Percentiles rank a stretch among this genome's conserved stretches.
Conservation (phyloP, 768 basidiomycete genomes). For the Dentipellis sp. region DNA sequence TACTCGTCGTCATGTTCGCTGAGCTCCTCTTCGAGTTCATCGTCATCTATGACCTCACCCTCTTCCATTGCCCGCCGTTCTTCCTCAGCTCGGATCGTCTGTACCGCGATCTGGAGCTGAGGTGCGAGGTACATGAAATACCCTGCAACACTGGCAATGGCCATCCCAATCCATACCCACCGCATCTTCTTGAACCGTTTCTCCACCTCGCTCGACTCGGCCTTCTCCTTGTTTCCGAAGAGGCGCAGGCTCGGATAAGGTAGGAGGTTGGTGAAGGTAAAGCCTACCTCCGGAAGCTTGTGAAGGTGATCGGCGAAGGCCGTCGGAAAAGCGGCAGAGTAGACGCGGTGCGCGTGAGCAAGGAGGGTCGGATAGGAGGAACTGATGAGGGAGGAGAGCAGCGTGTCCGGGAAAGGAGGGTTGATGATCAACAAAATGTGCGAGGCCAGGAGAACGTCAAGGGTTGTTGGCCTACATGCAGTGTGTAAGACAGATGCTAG, state of each 20-base stretch:
- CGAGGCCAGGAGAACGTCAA: slow-evolving; percentile 62
- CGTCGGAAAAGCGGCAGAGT: slow-evolving; percentile 21
- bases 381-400: slow-evolving; percentile 43
- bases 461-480: slow-evolving; percentile 40
- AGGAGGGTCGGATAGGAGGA: slow-evolving; percentile 50
- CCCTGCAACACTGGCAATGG: slow-evolving; percentile 30
- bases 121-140: slow-evolving; percentile 17
- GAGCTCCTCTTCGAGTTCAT: neutral
- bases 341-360: slow-evolving; percentile 47
- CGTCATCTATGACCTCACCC: neutral
- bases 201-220: slow-evolving; percentile 31
- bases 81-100: neutral
- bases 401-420: slow-evolving; percentile 53
- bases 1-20: neutral
- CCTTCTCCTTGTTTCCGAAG: slow-evolving; percentile 19
- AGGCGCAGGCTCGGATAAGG: slow-evolving; percentile 14
- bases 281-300: slow-evolving; percentile 21
- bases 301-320: slow-evolving; percentile 10
- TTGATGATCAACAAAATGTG: slow-evolving; percentile 53
- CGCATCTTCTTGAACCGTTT: slow-evolving; percentile 37
- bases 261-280: slow-evolving; percentile 23
- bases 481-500: neutral
- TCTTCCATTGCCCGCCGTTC: neutral
- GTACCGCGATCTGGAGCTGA: too few species aligned
- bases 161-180: slow-evolving; percentile 44